Evolutionary conservation across 208 protist genomes (phyloP), one percentile per base, ranked within the genome.

Genomic region (Trypanosomatidae sp.): DNA sequence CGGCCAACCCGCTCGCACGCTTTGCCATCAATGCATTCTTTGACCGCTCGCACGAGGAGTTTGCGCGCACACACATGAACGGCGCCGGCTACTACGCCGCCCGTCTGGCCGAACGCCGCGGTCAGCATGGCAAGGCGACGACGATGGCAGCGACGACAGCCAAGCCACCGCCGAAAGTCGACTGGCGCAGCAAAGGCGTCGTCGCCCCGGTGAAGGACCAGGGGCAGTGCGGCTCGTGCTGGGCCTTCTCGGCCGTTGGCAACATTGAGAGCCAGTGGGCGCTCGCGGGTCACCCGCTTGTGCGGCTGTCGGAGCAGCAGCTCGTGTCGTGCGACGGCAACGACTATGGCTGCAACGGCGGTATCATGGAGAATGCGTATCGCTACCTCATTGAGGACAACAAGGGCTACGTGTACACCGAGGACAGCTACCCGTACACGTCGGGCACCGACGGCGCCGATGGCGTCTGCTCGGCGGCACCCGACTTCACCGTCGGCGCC

Each of bases 161-260:
- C n/a, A n/a, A n/a, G n/a, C n/a, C n/a, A n/a, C n/a, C n/a, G n/a
- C n/a, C n/a, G n/a, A n/a, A n/a, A n/a, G n/a, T n/a, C n/a, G n/a
- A n/a, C 67, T 96, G 88, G 92, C 70, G 80, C 20, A 11, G 43
- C 21, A 69, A 86, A 46, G 84, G 83, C 30, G 84, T 74, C 11
- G 88, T 97, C 43, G 90, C 86, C 3, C 57, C 50, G 7, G 92
- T 98, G 25, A 97, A 97, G 72, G 75, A 96, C 61, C 93, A 97
- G 70, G 87, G 83, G 24, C 39, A 40, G 23, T 98, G 94, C 62
- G 96, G 95, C 45, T 92, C 78, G 3, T 97, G 95, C 76, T 98
- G 95, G 95, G 53, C 93, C 22, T 98, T 98, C 72, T 89, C 79
- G 5, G 37, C 77, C 11, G 59, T 71, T 15, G 77, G 72, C 28